These are phyloP conservation scores for Mycena kentingensis DNA, from an alignment of 768 basidiomycete genomes.

Conservation along the genomic window DNA sequence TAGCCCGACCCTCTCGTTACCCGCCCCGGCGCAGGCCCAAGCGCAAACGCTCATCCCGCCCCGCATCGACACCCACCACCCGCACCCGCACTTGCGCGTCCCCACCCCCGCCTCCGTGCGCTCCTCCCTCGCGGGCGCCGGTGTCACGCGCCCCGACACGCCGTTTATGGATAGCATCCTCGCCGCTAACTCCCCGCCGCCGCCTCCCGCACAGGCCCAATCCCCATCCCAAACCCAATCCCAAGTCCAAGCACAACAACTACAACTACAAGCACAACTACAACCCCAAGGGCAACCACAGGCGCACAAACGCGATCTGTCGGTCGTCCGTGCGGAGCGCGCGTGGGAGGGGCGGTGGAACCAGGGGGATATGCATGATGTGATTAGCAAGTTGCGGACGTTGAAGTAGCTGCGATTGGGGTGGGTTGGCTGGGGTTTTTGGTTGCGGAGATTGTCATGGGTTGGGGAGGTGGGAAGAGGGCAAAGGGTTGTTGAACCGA, in stretches of 20 bases:
- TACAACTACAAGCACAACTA: too few species aligned
- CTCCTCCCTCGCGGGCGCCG: neutral
- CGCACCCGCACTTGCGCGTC: neutral
- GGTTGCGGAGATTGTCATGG: too few species aligned
- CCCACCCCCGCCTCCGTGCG: neutral
- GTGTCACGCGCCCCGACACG: conserved; percentile 8
- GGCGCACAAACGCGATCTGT: neutral
- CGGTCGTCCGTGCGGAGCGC: conserved; percentile 4
- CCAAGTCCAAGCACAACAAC: too few species aligned
- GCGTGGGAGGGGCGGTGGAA: conserved; percentile 19
- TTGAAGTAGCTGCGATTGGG: too few species aligned
- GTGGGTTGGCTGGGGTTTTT: too few species aligned
- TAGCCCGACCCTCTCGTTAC: too few species aligned
- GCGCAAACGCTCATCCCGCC: too few species aligned
- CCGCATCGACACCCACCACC: conserved; percentile 4
- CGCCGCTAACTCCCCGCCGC: conserved; percentile 6
- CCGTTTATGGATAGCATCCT: conserved; percentile 15
- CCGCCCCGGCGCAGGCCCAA: too few species aligned
- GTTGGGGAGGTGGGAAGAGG: too few species aligned
- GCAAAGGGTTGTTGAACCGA: too few species aligned
- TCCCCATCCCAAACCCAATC: too few species aligned
- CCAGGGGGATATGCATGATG: conserved; percentile 15
- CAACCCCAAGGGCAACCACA: neutral
- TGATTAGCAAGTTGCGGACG: conserved; percentile 8
- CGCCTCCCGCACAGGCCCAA: too few species aligned